Evolutionary conservation across 2,329 filamentous ascomycete species (phyloP).

Genomic region (Fusarium guadeloupense): DNA sequence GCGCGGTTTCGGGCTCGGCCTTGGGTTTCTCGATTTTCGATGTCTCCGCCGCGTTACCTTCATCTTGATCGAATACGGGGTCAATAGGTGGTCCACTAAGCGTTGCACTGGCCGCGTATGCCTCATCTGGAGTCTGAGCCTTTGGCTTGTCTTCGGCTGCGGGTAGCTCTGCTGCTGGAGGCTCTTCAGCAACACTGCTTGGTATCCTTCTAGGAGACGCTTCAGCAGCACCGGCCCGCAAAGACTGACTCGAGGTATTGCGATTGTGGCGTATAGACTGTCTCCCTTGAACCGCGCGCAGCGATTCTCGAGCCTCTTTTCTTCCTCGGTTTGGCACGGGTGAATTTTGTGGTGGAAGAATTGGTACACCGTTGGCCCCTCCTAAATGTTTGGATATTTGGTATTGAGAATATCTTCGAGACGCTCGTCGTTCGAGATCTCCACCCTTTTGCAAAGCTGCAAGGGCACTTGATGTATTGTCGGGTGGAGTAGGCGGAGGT

Average conservation of each 20-base stretch:
- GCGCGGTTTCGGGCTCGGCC: slow-evolving; percentile 35
- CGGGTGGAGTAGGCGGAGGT: slow-evolving; percentile 72
- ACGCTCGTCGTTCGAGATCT: slow-evolving; percentile 90
- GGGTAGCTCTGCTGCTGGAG: slow-evolving; percentile 32
- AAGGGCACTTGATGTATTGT: slow-evolving; percentile 87
- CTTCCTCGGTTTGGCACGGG: slow-evolving; percentile 87
- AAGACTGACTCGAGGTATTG: slow-evolving; percentile 56
- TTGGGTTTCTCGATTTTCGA: slow-evolving; percentile 35
- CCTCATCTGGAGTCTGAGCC: slow-evolving; percentile 73
- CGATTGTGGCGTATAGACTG: slow-evolving; percentile 62
- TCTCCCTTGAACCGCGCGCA: slow-evolving; percentile 71
- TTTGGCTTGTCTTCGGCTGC: slow-evolving; percentile 48
- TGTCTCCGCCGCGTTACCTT: slow-evolving; percentile 24
- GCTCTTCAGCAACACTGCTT: slow-evolving; percentile 71
- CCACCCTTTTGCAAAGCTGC: slow-evolving; percentile 91
- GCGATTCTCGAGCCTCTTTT: slow-evolving; percentile 81
- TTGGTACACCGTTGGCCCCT: slow-evolving; percentile 81
- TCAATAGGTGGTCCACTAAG: slow-evolving; percentile 66
- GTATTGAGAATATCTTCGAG: slow-evolving; percentile 92
- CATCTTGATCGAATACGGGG: slow-evolving; percentile 46
- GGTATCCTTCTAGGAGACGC: slow-evolving; percentile 69
- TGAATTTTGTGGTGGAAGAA: slow-evolving; percentile 83
- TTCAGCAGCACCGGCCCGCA: slow-evolving; percentile 57
- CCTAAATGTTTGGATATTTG: slow-evolving; percentile 96
- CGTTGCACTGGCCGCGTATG: slow-evolving; percentile 65